These are phyloP conservation scores for Ilex paraguariensis DNA, from an alignment of 305 asterid genomes.

Conservation along the genomic window DNA sequence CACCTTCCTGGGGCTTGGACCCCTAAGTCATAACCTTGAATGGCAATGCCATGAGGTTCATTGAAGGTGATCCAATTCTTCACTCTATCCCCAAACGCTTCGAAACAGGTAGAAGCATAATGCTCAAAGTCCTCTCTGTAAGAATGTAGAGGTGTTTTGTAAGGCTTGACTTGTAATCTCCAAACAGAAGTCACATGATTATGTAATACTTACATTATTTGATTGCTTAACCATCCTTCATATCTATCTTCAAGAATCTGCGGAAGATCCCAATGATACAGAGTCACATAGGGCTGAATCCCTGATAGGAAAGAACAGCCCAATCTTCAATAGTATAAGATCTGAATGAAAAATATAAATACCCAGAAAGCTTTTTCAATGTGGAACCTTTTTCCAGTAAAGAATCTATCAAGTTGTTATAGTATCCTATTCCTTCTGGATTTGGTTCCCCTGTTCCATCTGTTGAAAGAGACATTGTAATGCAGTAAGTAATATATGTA, in stretches of 20 bases:
- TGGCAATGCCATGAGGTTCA: slow-evolving; percentile 78
- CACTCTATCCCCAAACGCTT: slow-evolving; percentile 64
- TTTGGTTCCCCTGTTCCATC: slow-evolving; percentile 84
- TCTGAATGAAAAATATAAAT: not conserved
- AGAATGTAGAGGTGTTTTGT: no score
- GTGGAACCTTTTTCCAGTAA: slow-evolving; percentile 57
- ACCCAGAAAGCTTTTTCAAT: not conserved
- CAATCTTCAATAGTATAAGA: not conserved
- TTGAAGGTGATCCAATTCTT: slow-evolving; percentile 73
- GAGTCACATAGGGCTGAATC: slow-evolving; percentile 65
- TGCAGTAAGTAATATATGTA: not conserved
- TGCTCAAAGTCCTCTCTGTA: slow-evolving; percentile 59
- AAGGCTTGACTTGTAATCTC: no score
- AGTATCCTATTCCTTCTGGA: slow-evolving; percentile 65
- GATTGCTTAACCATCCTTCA: slow-evolving; percentile 55
- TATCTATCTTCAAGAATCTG: slow-evolving; percentile 66
- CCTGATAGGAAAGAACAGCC: slow-evolving; percentile 29
- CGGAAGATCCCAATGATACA: slow-evolving; percentile 93
- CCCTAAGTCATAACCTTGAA: slow-evolving; percentile 70
- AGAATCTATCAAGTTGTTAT: slow-evolving; percentile 70
- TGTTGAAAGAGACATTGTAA: slow-evolving; percentile 16
- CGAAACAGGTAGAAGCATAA: slow-evolving; percentile 65
- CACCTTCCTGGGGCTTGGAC: slow-evolving; percentile 94
- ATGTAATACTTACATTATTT: slow-evolving; percentile 46
- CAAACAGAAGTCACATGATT: no score